A percentile compares a stretch with the other conserved stretches of the same genome.
Evolutionary conservation across 495 filamentous ascomycete genomes (phyloP).

Genomic region (Penicillium bialowiezense): DNA sequence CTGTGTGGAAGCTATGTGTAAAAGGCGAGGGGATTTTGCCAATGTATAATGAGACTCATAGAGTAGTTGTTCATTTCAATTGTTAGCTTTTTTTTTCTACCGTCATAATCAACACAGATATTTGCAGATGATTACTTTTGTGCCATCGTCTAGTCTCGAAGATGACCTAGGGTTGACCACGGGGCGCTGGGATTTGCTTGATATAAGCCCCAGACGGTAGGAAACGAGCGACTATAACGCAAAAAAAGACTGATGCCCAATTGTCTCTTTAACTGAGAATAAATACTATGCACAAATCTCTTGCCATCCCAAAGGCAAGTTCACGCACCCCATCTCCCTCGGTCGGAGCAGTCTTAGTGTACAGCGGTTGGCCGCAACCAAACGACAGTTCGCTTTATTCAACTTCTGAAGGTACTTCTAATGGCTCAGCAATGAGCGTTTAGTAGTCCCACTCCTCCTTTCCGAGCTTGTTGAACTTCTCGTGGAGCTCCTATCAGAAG

Average conservation of each 20-base stretch:
- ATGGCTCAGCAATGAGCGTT: constrained; percentile 13
- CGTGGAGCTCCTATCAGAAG: constrained; percentile 70
- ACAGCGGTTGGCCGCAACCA: constrained; percentile 64
- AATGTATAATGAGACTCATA: constrained; percentile 28
- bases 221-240: not conserved
- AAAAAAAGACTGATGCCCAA: constrained; percentile 33
- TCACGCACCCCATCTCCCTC: constrained; percentile 20
- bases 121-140: not conserved
- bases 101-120: constrained; percentile 4
- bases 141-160: too few species aligned
- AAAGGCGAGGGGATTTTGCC: constrained; percentile 11
- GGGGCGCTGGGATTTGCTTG: too few species aligned
- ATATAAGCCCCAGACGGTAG: too few species aligned
- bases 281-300: constrained; percentile 43
- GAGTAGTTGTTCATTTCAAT: constrained; percentile 17
- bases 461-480: constrained; percentile 97
- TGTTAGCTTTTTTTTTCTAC: constrained; percentile 13
- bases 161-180: too few species aligned
- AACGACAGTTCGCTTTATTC: constrained; percentile 23
- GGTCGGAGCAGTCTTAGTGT: constrained; percentile 51
- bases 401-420: constrained; percentile 8
- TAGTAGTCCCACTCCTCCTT: constrained; percentile 70
- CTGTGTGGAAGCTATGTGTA: constrained; percentile 12
- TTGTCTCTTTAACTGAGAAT: constrained; percentile 33
- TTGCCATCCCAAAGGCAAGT: constrained; percentile 23